Evolutionary conservation across 805 yeast genomes (phyloP).

Genomic region (Nakazawaea ernobii): DNA sequence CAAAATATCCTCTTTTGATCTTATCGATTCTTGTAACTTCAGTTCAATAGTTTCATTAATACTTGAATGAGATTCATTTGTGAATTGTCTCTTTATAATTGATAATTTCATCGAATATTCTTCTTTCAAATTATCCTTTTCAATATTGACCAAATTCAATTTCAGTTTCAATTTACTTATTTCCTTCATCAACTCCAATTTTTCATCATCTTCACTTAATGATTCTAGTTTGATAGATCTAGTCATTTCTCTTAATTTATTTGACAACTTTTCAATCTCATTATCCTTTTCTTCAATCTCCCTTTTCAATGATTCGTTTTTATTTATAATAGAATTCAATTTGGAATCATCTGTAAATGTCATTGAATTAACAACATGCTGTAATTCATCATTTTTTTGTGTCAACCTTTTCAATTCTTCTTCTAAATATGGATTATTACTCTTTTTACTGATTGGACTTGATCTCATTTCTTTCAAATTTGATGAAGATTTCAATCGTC

Average conservation of each 20-base stretch:
- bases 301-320: conserved; percentile 17
- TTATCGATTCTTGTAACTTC: conserved; percentile 29
- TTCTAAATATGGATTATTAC: conserved; percentile 23
- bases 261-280: conserved; percentile 27
- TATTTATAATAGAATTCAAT: conserved; percentile 16
- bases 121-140: conserved; percentile 29
- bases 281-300: conserved; percentile 30
- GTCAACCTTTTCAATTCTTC: conserved; percentile 34
- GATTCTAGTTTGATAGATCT: conserved; percentile 18
- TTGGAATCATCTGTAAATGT: conserved; percentile 16
- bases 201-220: conserved; percentile 30
- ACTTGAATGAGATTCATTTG: conserved; percentile 13
- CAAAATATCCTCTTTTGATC: conserved; percentile 22
- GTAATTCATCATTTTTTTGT: conserved; percentile 27
- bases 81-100: conserved; percentile 26
- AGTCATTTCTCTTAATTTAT: conserved; percentile 27
- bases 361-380: conserved; percentile 20
- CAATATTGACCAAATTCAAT: conserved; percentile 30
- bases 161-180: conserved; percentile 33
- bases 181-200: conserved; percentile 27
- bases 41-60: conserved; percentile 26
- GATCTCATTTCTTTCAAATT: no score
- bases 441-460: conserved; percentile 6
- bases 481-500: conserved; percentile 4
- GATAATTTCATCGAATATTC: conserved; percentile 30